phyloP scores from a whole-genome alignment of 768 basidiomycete genomes.

The Tylopilus balloui region DNA sequence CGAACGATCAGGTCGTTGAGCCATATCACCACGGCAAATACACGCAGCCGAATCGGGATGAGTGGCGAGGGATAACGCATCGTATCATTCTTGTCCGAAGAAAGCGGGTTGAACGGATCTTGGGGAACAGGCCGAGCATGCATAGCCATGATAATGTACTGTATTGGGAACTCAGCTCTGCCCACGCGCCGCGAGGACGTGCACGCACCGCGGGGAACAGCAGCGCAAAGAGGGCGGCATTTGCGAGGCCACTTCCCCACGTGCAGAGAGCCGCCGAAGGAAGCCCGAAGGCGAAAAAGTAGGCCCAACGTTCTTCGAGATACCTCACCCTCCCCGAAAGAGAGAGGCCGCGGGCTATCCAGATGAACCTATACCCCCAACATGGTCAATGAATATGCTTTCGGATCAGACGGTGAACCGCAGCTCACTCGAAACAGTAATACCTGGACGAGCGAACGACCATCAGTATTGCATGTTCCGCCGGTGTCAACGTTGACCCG shows the following conservation, averaged over 20 bases:
- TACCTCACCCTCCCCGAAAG: conserved; percentile 64
- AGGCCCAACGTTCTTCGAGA: conserved; percentile 87
- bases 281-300: conserved; percentile 82
- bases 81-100: conserved; percentile 33
- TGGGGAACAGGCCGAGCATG: conserved; percentile 67
- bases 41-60: conserved; percentile 73
- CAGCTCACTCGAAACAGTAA: conserved; percentile 81
- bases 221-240: conserved; percentile 78
- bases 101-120: conserved; percentile 67
- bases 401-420: conserved; percentile 1
- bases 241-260: conserved; percentile 70
- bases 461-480: conserved; percentile 4
- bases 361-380: conserved; percentile 55
- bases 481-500: not conserved
- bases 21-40: conserved; percentile 70
- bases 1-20: conserved; percentile 68
- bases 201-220: conserved; percentile 69
- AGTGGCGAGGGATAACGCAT: conserved; percentile 70
- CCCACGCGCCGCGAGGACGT: conserved; percentile 1
- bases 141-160: conserved; percentile 86
- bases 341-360: conserved; percentile 71
- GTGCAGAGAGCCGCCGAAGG: conserved; percentile 70
- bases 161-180: conserved; percentile 7
- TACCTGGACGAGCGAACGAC: conserved; percentile 48
- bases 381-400: conserved; percentile 11